Conservation (phyloP, 2,329 filamentous ascomycete species). For the Claviceps pusilla region DNA sequence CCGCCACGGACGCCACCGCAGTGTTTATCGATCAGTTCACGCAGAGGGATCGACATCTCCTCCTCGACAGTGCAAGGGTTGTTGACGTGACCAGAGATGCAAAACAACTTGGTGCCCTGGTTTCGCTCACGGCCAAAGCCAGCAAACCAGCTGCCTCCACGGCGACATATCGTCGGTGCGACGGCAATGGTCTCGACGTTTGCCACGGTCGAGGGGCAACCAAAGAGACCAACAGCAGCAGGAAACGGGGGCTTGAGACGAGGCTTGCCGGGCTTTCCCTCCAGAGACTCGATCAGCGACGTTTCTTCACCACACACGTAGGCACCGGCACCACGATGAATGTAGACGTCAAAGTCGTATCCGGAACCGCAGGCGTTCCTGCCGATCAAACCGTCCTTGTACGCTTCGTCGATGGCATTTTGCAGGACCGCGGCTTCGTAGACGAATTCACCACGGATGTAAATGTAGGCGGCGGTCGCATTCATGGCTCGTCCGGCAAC, state of each 20-base stretch:
- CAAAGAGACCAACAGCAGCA: constrained; percentile 90
- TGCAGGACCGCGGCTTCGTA: constrained; percentile 89
- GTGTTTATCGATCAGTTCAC: constrained; percentile 94
- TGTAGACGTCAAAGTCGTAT: constrained; percentile 94
- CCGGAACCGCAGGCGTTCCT: constrained; percentile 96
- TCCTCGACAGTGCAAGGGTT: constrained; percentile 96
- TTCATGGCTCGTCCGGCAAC: constrained; percentile 97
- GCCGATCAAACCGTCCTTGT: constrained; percentile 83
- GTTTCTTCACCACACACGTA: constrained; percentile 99
- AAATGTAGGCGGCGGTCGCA: constrained; percentile 95
- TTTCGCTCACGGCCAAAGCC: constrained; percentile 91
- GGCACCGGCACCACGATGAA: constrained; percentile 92
- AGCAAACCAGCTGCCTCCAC: constrained; percentile 86
- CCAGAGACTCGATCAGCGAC: constrained; percentile 90
- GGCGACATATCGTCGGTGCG: constrained; percentile 84
- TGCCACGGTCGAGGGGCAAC: constrained; percentile 92
- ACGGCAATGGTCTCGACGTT: constrained; percentile 97
- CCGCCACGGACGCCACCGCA: constrained; percentile 91
- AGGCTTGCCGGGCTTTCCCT: constrained; percentile 97
- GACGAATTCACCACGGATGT: constrained; percentile 97
- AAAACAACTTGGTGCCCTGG: constrained; percentile 93
- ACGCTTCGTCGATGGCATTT: constrained; percentile 92
- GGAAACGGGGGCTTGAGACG: constrained; percentile 98
- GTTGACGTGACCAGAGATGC: constrained; percentile 97
- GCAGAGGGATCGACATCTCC: constrained; percentile 95